Evolutionary conservation across 768 basidiomycete species (phyloP), one percentile per base, ranked within the genome.

Genomic region (Cystobasidium ongulense): DNA sequence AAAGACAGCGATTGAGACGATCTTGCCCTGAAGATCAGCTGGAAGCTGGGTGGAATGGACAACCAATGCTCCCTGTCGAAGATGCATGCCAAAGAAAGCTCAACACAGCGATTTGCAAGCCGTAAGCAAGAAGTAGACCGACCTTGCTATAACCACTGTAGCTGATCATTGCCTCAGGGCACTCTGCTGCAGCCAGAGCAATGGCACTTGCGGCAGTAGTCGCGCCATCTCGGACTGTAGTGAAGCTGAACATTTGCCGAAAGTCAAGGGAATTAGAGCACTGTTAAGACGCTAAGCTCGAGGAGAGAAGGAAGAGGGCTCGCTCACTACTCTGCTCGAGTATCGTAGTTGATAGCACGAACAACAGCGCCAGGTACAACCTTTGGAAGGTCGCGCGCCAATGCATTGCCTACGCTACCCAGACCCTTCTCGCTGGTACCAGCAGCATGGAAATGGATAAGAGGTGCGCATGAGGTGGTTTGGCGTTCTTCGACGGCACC

Each of bases 341-440:
- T 73, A 33, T 41, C 35, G 39, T 73, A 73, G 59, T 62, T 66
- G 46, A 73, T 64, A 43, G 72, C 72, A 2, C 63, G 36, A 11
- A 65, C 61, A 1, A n/a, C 23, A 46, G 72, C 62, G 3, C 72
- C 72, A 33, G 62, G 33, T 10, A 63, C 59, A 17, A 18, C 25
- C 25, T 15, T 1, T 15, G 63, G 61, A 7, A 73, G 72, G 23
- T 1, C 41, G 35, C 27, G 35, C n/a, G 18, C 13, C 4, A 72
- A 33, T n/a, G 72, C 63, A 63, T 64, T 63, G 41, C 72, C 72
- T 18, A 73, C 72, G 63, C 73, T 65, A 33, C 72, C 72, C 17
- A 64, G 43, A 33, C 63, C 72, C 23, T 36, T 67, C 35, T 73
- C 72, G 41, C 72, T 59, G 43, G 72, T 73, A 25, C 71, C 72